These are phyloP conservation scores for Pichia sp. DNA, from an alignment of 1,139 yeast species.

Conservation along the genomic window DNA sequence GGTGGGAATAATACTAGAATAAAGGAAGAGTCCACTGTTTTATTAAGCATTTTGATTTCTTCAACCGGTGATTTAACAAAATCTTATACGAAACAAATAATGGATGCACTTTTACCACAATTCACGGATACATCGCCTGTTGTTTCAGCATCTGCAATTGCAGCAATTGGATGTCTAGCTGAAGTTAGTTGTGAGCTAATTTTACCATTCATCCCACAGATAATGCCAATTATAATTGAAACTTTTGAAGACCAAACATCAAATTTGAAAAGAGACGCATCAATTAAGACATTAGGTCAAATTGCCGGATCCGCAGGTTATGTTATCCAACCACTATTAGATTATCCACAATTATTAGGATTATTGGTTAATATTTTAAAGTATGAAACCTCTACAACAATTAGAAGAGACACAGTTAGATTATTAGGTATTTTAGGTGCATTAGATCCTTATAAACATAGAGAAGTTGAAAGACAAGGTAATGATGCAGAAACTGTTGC, in stretches of 20 bases:
- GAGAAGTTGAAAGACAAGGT: conserved; percentile 78
- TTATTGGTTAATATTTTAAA: conserved; percentile 74
- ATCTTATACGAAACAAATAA: conserved; percentile 86
- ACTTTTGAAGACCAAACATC: conserved; percentile 91
- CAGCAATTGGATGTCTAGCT: conserved; percentile 86
- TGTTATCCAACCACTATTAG: conserved; percentile 87
- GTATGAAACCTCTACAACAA: conserved; percentile 66
- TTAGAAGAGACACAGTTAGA: conserved; percentile 82
- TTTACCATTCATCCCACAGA: conserved; percentile 58
- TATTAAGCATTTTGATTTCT: conserved; percentile 66
- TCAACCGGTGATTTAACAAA: conserved; percentile 75
- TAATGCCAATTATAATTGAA: conserved; percentile 84
- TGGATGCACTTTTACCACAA: conserved; percentile 74
- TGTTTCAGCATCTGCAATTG: conserved; percentile 79
- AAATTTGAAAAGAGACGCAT: conserved; percentile 80
- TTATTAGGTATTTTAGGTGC: conserved; percentile 93
- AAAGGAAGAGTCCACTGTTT: conserved; percentile 80
- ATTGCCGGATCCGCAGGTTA: conserved; percentile 88
- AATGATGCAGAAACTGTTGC: conserved; percentile 52
- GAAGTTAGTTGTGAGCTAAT: conserved; percentile 86
- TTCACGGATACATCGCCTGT: conserved; percentile 64
- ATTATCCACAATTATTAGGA: conserved; percentile 83
- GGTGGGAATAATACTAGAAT: conserved; percentile 64
- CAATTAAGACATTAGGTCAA: conserved; percentile 81
- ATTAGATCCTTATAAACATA: conserved; percentile 88